Base-by-base conservation (phyloP, 139 green algal genomes). In the Chlamydomonas schloesseri region DNA sequence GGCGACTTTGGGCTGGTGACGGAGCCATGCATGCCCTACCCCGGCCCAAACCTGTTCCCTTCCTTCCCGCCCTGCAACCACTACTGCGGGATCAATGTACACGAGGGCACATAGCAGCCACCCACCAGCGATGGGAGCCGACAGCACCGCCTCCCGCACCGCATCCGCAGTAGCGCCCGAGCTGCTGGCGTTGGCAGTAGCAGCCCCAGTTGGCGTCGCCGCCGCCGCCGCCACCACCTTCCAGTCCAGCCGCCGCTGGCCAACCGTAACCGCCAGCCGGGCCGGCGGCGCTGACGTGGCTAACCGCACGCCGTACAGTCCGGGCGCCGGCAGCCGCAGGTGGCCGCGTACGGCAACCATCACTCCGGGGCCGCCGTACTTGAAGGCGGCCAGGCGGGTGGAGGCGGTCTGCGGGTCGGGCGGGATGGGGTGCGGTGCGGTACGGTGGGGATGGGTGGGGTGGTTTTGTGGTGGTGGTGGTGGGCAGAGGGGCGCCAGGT, bases 191-290 rank as follows among this genome's bases (percentile, higher is more conserved):
- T 24, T 21, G 18, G 60, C 60, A 67, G 60, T 24, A n/a, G 23
- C 60, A 67, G 23, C 60, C 28, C 17, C 20, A 15, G 57, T 26
- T 9, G 20, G 57, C 57, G 57, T 20, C 57, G 28, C 65, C n/a
- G 10, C n/a, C 67, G n/a, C 64, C 28, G 17, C 24, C 28, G 28
- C 64, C 28, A 5, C 18, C 55, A 3, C 55, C 18, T 11, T 14
- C 68, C 68, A 84, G 17, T 6, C 37, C 42, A 84, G 29, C 62
- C 3, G 29, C 10, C 78, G 78, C 78, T 84, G 64, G 2, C 78
- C 78, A 17, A 84, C 64, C 3, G 57, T 74, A 0, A 84, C 64
- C 29, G 62, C 78, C 6, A 84, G 8, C 6, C 78, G 42, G 8
- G 64, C 64, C 42, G 67, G 64, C 29, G 78, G 64, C 24, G 62